Evolutionary conservation across 2,329 filamentous ascomycete species (phyloP).

Genomic region (Botrytis hyacinthi): DNA sequence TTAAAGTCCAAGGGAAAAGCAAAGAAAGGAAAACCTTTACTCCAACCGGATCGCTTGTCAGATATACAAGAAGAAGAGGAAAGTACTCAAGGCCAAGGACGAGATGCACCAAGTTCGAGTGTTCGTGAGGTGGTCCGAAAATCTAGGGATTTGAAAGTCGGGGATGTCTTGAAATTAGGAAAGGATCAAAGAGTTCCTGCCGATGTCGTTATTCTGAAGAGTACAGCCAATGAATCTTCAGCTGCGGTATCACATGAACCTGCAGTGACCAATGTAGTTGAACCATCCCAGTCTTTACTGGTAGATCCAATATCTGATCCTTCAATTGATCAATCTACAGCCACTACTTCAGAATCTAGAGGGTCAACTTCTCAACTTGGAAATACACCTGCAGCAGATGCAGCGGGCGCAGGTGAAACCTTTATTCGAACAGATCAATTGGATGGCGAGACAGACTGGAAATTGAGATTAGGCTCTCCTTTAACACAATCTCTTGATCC

Average conservation of each 20-base stretch:
- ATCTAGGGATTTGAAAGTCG: constrained; percentile 86
- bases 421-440: constrained; percentile 97
- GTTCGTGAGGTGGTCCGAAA: constrained; percentile 72
- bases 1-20: constrained; percentile 48
- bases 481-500: constrained; percentile 76
- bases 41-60: constrained; percentile 49
- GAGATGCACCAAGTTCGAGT: constrained; percentile 47
- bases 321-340: constrained; percentile 30
- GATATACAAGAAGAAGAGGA: constrained; percentile 71
- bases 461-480: constrained; percentile 82
- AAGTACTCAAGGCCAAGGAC: constrained; percentile 46
- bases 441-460: constrained; percentile 98
- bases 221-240: constrained; percentile 58
- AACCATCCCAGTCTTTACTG: constrained; percentile 30
- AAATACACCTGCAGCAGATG: constrained; percentile 36
- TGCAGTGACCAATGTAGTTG: background rate
- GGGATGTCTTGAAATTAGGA: constrained; percentile 87
- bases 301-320: constrained; percentile 37
- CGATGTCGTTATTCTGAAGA: constrained; percentile 91
- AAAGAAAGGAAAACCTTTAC: constrained; percentile 40
- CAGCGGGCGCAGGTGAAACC: constrained; percentile 64
- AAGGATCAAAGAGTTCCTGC: constrained; percentile 94
- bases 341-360: constrained; percentile 28
- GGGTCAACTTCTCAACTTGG: constrained; percentile 32
- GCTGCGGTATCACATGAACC: constrained; percentile 26